phyloP scores from a whole-genome alignment of 129 eudicot species.

The Pulicaria dysenterica region DNA sequence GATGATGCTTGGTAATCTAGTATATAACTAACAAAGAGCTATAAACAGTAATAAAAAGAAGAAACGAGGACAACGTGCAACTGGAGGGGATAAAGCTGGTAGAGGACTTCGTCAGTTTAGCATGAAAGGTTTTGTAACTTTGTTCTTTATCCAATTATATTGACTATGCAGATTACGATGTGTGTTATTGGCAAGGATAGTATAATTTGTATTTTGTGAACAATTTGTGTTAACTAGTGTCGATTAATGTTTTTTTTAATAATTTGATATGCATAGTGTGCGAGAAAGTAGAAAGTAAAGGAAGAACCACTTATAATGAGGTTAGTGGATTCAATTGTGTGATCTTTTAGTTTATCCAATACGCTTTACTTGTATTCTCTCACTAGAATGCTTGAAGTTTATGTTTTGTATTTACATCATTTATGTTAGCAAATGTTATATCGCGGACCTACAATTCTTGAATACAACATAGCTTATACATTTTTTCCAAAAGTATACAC shows the following conservation, averaged over 20 bases:
- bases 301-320: slow-evolving; percentile 88
- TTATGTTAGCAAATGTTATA: background rate
- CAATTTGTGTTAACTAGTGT: background rate
- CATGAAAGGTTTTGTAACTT: slow-evolving; percentile 74
- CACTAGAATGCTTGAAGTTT: background rate
- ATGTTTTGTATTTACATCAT: background rate
- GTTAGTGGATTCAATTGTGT: slow-evolving; percentile 41
- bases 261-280: slow-evolving; percentile 55
- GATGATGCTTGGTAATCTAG: slow-evolving; percentile 1
- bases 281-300: slow-evolving; percentile 91
- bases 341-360: slow-evolving; percentile 12
- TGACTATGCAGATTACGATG: background rate
- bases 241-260: slow-evolving; percentile 6
- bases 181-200: background rate
- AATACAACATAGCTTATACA: slow-evolving; percentile 8
- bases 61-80: slow-evolving; percentile 78
- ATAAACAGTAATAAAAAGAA: slow-evolving; percentile 63
- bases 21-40: slow-evolving; percentile 18
- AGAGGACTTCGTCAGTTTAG: slow-evolving; percentile 92
- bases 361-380: background rate
- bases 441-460: background rate
- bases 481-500: no score
- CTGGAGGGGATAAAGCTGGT: slow-evolving; percentile 79
- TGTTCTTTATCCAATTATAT: background rate
- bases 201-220: no score